Percentiles rank a stretch among this genome's conserved stretches.
Conservation (phyloP, 805 yeast genomes). For the Kuraishia hungarica region DNA sequence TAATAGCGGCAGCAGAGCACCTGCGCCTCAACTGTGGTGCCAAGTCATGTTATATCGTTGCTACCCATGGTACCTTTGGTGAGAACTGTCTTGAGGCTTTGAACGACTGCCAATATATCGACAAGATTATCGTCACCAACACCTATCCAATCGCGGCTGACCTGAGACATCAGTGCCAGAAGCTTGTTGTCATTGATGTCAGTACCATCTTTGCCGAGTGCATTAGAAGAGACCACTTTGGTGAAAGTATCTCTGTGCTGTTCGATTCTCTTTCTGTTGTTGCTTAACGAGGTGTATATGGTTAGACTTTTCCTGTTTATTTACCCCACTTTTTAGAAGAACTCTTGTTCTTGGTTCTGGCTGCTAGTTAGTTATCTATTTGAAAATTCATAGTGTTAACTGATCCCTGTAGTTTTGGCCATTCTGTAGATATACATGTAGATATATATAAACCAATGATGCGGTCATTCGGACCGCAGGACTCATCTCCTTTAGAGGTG, state of each 20-base stretch:
- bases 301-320: not conserved
- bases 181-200: slow-evolving; percentile 83
- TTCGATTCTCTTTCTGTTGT: slow-evolving; percentile 76
- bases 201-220: slow-evolving; percentile 96
- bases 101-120: slow-evolving; percentile 73
- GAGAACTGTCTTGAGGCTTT: slow-evolving; percentile 78
- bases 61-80: slow-evolving; percentile 93
- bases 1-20: slow-evolving; percentile 97
- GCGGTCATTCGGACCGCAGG: slow-evolving; percentile 49
- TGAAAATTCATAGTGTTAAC: not conserved
- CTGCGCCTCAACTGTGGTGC: slow-evolving; percentile 96
- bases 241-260: slow-evolving; percentile 89
- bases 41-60: slow-evolving; percentile 77
- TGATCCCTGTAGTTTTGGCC: not conserved
- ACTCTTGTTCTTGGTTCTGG: not conserved
- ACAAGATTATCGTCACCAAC: slow-evolving; percentile 90
- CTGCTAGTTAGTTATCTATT: not conserved
- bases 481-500: slow-evolving; percentile 25
- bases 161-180: slow-evolving; percentile 46
- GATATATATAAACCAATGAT: slow-evolving; percentile 31
- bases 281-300: slow-evolving; percentile 10
- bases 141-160: slow-evolving; percentile 83
- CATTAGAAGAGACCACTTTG: slow-evolving; percentile 96
- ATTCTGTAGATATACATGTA: not conserved
- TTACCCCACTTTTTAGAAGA: not conserved